Conservation (phyloP, 148 eudicot species). For the Gaultheria prostrata region DNA sequence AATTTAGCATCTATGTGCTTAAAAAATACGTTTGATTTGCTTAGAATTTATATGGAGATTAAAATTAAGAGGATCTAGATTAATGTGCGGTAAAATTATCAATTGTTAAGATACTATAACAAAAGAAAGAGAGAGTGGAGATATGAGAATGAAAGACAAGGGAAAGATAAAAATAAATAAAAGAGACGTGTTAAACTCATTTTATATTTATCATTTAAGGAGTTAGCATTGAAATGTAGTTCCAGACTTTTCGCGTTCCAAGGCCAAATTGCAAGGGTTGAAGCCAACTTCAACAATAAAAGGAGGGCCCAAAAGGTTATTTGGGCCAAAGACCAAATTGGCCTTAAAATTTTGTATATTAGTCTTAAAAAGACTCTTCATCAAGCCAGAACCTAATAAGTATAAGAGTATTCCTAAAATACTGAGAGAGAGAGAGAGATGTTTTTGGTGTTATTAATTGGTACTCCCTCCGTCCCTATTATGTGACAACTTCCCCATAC, state of each 20-base stretch:
- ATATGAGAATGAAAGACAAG: background rate
- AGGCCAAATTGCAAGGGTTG: background rate
- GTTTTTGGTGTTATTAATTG: no score
- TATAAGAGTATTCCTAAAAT: no score
- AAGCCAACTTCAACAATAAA: no score
- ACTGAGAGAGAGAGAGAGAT: no score
- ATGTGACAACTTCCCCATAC: no score
- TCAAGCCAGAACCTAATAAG: no score
- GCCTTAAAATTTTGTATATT: no score
- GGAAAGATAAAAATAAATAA: background rate
- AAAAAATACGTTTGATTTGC: background rate
- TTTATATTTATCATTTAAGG: background rate
- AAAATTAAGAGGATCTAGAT: background rate
- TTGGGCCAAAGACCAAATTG: no score
- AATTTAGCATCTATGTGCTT: background rate
- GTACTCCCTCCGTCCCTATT: no score
- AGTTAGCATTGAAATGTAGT: background rate
- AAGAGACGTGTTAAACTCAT: background rate
- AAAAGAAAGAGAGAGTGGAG: background rate
- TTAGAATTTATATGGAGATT: background rate
- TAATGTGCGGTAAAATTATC: background rate
- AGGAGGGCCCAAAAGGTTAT: no score
- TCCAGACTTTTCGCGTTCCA: background rate
- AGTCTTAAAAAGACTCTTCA: no score
- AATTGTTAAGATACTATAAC: background rate